phyloP scores from a whole-genome alignment of 768 basidiomycete species.

The Kwoniella sp. region DNA sequence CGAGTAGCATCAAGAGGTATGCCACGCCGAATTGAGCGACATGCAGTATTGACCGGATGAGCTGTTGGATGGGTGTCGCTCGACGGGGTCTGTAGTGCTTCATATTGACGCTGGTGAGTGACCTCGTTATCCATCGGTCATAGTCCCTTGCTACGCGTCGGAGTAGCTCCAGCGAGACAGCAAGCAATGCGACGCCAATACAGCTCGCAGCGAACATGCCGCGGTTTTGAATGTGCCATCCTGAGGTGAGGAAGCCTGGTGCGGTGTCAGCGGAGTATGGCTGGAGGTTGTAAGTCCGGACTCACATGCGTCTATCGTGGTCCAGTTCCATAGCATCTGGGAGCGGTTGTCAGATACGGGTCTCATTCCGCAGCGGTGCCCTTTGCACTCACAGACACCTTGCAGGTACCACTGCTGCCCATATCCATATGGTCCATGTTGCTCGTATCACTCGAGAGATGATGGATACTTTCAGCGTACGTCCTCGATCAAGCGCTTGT shows the following conservation, averaged over 20 bases:
- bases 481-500: too few relatives aligned
- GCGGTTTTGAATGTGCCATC: conserved; percentile 43
- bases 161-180: conserved; percentile 41
- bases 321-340: conserved; percentile 47
- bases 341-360: not conserved
- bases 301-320: conserved; percentile 30
- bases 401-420: conserved; percentile 2
- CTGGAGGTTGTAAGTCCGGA: not conserved
- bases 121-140: conserved; percentile 29
- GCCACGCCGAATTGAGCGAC: conserved; percentile 20
- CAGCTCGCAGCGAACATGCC: conserved; percentile 44
- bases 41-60: conserved; percentile 35
- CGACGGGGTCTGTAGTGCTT: conserved; percentile 6
- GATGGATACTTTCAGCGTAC: too few relatives aligned
- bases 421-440: conserved; percentile 5
- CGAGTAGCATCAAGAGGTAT: conserved; percentile 30
- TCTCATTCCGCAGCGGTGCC: not conserved
- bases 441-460: too few relatives aligned
- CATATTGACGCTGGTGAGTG: conserved; percentile 7
- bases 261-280: not conserved
- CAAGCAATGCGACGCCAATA: conserved; percentile 45
- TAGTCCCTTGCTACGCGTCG: conserved; percentile 42
- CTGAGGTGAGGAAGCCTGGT: conserved; percentile 41
- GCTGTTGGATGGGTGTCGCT: conserved; percentile 31
- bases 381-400: conserved; percentile 10